A percentile compares a stretch with the other conserved stretches of the same genome.
These are phyloP conservation scores for Panaeolus papilionaceus DNA, from an alignment of 768 basidiomycete species.

Conservation along the genomic window DNA sequence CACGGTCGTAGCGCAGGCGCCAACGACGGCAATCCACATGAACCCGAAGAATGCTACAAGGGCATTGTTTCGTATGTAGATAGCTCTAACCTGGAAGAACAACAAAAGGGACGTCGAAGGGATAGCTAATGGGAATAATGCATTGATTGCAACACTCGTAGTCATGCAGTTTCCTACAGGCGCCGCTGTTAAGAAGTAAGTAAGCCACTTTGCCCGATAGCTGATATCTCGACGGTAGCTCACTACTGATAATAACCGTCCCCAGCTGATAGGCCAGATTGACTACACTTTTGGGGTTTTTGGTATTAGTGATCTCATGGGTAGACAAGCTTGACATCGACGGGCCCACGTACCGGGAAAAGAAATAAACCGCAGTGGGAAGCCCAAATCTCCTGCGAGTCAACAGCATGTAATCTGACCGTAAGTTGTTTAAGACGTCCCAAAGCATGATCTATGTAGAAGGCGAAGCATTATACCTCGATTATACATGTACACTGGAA, in stretches of 20 bases:
- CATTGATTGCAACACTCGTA: background rate
- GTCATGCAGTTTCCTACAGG: constrained; percentile 23
- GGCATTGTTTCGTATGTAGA: constrained; percentile 21
- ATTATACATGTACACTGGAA: background rate
- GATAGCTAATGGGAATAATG: constrained; percentile 18
- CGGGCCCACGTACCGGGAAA: constrained; percentile 28
- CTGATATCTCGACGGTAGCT: too few species aligned
- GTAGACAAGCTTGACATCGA: background rate
- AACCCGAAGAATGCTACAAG: constrained; percentile 19
- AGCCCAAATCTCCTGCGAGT: constrained; percentile 20
- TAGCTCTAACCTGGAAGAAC: constrained; percentile 24
- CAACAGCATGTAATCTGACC: constrained; percentile 27
- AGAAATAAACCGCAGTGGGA: constrained; percentile 30
- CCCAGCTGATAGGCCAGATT: constrained; percentile 20
- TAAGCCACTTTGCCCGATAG: background rate
- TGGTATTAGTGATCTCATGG: background rate
- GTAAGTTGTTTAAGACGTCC: constrained; percentile 32
- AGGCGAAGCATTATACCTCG: constrained; percentile 4
- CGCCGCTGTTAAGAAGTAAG: constrained; percentile 16
- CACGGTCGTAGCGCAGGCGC: background rate
- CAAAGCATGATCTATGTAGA: constrained; percentile 27
- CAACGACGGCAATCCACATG: constrained; percentile 20
- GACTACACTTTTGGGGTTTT: background rate
- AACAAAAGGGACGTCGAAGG: constrained; percentile 22
- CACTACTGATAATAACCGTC: constrained; percentile 21